These are phyloP conservation scores for Leccinum subtestaceum DNA, from an alignment of 768 basidiomycete genomes.

Conservation along the genomic window DNA sequence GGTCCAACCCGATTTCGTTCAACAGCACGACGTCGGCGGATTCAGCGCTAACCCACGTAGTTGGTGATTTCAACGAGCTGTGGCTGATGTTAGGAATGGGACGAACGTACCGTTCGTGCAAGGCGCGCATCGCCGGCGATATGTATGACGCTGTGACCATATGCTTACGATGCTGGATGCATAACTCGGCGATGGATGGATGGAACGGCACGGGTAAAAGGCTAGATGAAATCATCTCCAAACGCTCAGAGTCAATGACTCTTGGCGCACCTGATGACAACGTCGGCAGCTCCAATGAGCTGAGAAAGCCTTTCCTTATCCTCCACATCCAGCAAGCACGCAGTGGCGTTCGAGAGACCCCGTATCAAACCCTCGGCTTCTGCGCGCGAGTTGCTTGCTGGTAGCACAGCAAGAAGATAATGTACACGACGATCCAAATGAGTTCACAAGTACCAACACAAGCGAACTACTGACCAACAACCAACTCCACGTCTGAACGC, in stretches of 20 bases:
- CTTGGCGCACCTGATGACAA: conserved; percentile 81
- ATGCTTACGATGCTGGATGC: conserved; percentile 67
- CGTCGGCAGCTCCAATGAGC: conserved; percentile 64
- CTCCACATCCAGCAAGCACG: conserved; percentile 57
- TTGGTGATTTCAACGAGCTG: neutral
- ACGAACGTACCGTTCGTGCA: conserved; percentile 58
- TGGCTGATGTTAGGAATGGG: neutral
- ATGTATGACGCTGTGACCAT: conserved; percentile 92
- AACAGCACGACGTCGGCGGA: conserved; percentile 67
- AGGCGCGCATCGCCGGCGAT: conserved; percentile 66
- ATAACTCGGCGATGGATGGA: conserved; percentile 63
- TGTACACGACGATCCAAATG: conserved; percentile 12
- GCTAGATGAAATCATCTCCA: too few species aligned
- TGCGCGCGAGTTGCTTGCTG: conserved; percentile 68
- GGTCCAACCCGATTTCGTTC: conserved; percentile 89
- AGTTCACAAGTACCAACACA: conserved; percentile 17
- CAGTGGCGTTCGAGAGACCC: conserved; percentile 49
- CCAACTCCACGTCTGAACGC: conserved; percentile 59
- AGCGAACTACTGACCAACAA: conserved; percentile 62
- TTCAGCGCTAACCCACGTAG: conserved; percentile 47
- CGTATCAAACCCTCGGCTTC: conserved; percentile 53
- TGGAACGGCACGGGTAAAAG: conserved; percentile 82
- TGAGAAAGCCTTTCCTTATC: conserved; percentile 43
- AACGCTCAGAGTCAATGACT: too few species aligned
- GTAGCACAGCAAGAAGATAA: neutral